Evolutionary conservation across 768 basidiomycete species (phyloP).

Genomic region (Boletus bicolor): DNA sequence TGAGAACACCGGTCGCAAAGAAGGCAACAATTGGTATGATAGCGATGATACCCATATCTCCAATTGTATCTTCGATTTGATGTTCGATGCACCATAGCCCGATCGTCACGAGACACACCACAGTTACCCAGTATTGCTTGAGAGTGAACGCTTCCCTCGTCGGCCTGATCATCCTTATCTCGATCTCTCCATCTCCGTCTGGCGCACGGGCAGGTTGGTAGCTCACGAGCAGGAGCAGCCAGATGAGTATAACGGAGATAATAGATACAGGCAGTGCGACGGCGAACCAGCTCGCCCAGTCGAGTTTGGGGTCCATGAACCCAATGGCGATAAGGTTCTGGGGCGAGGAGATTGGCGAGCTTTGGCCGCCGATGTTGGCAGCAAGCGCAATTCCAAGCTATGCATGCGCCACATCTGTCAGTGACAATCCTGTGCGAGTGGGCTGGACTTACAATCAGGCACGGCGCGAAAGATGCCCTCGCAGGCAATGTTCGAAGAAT

Average conservation of each 20-base stretch:
- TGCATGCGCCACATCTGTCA: background rate
- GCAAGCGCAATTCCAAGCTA: conserved; percentile 97
- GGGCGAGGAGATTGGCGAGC: conserved; percentile 95
- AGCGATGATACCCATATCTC: conserved; percentile 98
- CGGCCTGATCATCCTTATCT: conserved; percentile 81
- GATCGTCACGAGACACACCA: conserved; percentile 84
- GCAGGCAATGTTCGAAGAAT: conserved; percentile 89
- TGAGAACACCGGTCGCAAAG: conserved; percentile 89
- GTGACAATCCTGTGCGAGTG: background rate
- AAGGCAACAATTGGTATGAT: conserved; percentile 91
- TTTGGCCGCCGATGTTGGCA: conserved; percentile 96
- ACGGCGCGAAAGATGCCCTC: conserved; percentile 82
- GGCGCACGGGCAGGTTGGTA: conserved; percentile 74
- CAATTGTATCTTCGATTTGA: conserved; percentile 67
- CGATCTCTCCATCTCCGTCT: conserved; percentile 72
- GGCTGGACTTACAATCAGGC: conserved; percentile 70
- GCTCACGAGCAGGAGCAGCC: conserved; percentile 80
- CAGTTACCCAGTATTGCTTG: conserved; percentile 88
- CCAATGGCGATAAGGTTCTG: conserved; percentile 93
- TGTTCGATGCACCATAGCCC: conserved; percentile 87
- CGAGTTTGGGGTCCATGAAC: conserved; percentile 81
- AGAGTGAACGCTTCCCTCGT: conserved; percentile 75
- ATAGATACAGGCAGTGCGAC: conserved; percentile 90
- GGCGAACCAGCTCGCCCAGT: conserved; percentile 92
- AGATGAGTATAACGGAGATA: conserved; percentile 85